A percentile compares a stretch with the other conserved stretches of the same genome.
These are phyloP conservation scores for Fraxinus ornus DNA, from an alignment of 305 asterid species.

Conservation along the genomic window DNA sequence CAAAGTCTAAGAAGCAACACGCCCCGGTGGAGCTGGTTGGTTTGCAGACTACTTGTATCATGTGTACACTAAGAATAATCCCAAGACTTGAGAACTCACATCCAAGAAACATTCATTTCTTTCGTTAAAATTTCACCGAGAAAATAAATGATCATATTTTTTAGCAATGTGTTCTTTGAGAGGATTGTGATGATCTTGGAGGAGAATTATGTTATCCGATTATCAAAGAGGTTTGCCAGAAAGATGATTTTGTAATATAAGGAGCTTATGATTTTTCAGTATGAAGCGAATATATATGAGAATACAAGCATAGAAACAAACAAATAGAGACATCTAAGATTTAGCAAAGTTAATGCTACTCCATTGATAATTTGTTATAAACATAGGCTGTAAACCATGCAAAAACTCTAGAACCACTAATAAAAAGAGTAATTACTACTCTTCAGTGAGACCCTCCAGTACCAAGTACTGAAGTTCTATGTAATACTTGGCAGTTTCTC, in stretches of 20 bases:
- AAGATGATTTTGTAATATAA: not conserved
- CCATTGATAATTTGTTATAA: not conserved
- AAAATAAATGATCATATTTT: not conserved
- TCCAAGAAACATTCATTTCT: not conserved
- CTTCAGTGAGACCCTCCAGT: slow-evolving; percentile 46
- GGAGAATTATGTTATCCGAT: not conserved
- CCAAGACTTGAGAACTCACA: too few relatives aligned
- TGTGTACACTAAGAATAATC: too few relatives aligned
- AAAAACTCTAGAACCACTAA: not conserved
- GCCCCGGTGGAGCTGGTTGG: not conserved
- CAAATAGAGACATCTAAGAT: not conserved
- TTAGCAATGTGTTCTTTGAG: not conserved
- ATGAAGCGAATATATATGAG: not conserved
- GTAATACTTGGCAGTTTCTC: slow-evolving; percentile 63
- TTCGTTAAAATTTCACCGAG: not conserved
- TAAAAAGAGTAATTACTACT: not conserved
- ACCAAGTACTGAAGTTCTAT: slow-evolving; percentile 72
- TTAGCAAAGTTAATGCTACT: not conserved
- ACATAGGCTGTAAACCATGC: not conserved
- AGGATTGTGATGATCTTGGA: not conserved
- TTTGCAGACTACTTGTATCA: not conserved
- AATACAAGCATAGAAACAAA: not conserved
- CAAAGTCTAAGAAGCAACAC: not conserved
- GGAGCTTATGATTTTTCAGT: not conserved
- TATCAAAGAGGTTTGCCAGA: not conserved